Conservation (phyloP, 2,329 filamentous ascomycete species). For the Dactylellina sp. region DNA sequence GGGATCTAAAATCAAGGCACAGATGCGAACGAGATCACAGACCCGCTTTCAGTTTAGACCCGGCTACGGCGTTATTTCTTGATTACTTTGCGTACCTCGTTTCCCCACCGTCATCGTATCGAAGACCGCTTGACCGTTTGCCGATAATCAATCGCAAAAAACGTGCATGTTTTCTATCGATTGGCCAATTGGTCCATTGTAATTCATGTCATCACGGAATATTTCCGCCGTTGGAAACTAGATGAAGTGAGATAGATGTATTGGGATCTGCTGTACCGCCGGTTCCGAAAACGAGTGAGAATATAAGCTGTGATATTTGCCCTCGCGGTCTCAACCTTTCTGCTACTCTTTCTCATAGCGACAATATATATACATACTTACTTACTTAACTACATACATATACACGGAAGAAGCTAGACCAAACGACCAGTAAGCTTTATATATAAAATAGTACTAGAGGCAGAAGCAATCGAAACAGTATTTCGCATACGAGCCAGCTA, state of each 20-base stretch:
- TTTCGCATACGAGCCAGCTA: constrained; percentile 1
- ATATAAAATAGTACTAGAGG: too few species aligned
- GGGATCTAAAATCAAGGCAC: constrained; percentile 19
- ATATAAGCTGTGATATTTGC: constrained; percentile 1
- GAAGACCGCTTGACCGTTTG: constrained; percentile 9
- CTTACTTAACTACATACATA: too few species aligned
- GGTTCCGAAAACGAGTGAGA: constrained; percentile 8
- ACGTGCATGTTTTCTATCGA: background rate
- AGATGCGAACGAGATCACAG: background rate
- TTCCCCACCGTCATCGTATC: constrained; percentile 5
- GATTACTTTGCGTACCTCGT: constrained; percentile 30
- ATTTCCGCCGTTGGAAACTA: too few species aligned
- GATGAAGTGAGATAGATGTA: too few species aligned
- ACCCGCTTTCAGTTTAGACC: constrained; percentile 15
- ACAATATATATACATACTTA: background rate
- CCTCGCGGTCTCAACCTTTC: background rate
- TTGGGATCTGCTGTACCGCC: constrained; percentile 19
- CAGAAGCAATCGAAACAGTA: constrained; percentile 14
- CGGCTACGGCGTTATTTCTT: constrained; percentile 2
- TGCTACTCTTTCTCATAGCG: background rate
- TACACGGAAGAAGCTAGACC: too few species aligned
- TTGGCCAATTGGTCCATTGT: constrained; percentile 29
- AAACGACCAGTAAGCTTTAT: too few species aligned
- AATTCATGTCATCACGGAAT: constrained; percentile 4
- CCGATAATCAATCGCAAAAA: background rate